phyloP scores from a whole-genome alignment of 2,329 filamentous ascomycete species.

The Chaetomium strumarium region DNA sequence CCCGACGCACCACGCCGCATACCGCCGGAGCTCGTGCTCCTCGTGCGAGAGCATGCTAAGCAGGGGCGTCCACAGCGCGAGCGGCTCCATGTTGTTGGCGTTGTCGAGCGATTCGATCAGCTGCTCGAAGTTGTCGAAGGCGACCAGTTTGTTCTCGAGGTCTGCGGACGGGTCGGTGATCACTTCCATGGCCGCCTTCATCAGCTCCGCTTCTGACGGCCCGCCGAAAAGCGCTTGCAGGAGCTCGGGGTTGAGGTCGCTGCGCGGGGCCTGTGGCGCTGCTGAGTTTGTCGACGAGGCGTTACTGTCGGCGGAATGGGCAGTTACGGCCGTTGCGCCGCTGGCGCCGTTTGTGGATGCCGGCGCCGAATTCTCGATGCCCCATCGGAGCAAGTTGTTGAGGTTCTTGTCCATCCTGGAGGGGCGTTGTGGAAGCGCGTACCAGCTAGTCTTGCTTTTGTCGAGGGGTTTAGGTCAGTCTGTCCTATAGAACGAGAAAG shows the following conservation, averaged over 20 bases:
- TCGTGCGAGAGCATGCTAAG: slow-evolving; percentile 61
- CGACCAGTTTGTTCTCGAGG: slow-evolving; percentile 70
- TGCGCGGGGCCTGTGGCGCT: slow-evolving; percentile 28
- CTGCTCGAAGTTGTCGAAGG: slow-evolving; percentile 94
- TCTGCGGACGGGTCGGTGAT: slow-evolving; percentile 59
- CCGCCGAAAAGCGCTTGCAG: slow-evolving; percentile 74
- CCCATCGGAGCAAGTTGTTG: slow-evolving; percentile 34
- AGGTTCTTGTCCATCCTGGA: slow-evolving; percentile 31
- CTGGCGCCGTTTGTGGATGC: slow-evolving; percentile 3
- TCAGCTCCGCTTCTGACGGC: slow-evolving; percentile 84
- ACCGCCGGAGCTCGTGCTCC: slow-evolving; percentile 67
- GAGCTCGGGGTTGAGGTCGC: slow-evolving; percentile 59
- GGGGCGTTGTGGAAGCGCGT: not conserved
- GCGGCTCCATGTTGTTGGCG: slow-evolving; percentile 80
- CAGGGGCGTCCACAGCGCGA: slow-evolving; percentile 78
- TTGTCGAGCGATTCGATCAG: slow-evolving; percentile 91
- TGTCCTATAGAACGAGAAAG: not conserved
- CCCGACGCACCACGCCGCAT: slow-evolving; percentile 91
- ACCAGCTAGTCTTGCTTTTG: not conserved
- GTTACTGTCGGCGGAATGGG: slow-evolving; percentile 9
- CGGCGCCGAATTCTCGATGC: slow-evolving; percentile 30
- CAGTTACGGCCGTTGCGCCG: slow-evolving; percentile 25
- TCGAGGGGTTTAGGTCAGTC: not conserved
- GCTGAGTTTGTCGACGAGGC: slow-evolving; percentile 26
- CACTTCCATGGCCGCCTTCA: slow-evolving; percentile 76